Evolutionary conservation across 331 rosid species (phyloP).

Genomic region (Malus hybrid): DNA sequence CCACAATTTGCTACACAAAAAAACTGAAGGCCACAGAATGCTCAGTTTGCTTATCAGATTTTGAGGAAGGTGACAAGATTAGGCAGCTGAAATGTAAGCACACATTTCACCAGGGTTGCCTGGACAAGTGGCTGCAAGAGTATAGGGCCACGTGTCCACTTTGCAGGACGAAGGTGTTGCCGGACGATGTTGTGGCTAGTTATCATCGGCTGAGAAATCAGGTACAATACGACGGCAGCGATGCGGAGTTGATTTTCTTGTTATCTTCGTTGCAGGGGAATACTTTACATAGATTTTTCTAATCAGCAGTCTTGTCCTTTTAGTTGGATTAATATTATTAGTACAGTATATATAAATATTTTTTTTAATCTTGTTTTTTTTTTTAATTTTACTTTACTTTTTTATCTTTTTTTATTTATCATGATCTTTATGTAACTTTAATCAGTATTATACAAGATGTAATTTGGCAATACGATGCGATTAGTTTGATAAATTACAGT

Average conservation of each 20-base stretch:
- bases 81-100: conserved; percentile 69
- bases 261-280: conserved; percentile 50
- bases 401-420: background rate
- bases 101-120: conserved; percentile 73
- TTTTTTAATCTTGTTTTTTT: too few relatives aligned
- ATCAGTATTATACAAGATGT: background rate
- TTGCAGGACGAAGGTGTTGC: conserved; percentile 64
- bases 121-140: conserved; percentile 79
- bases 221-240: conserved; percentile 40
- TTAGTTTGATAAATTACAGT: background rate
- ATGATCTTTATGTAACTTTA: background rate
- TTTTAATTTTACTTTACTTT: background rate
- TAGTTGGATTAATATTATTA: background rate
- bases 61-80: conserved; percentile 68
- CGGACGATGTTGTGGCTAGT: conserved; percentile 60
- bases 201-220: conserved; percentile 42
- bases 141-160: conserved; percentile 87
- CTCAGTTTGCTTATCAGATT: conserved; percentile 69
- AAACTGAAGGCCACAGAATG: conserved; percentile 38
- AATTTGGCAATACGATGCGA: background rate
- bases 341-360: too few relatives aligned
- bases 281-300: conserved; percentile 32
- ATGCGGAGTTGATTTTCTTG: conserved; percentile 42
- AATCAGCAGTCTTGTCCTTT: background rate
- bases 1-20: conserved; percentile 34